Evolutionary conservation across 257 asterid genomes (phyloP).

Genomic region (Galeopsis tetrahit): DNA sequence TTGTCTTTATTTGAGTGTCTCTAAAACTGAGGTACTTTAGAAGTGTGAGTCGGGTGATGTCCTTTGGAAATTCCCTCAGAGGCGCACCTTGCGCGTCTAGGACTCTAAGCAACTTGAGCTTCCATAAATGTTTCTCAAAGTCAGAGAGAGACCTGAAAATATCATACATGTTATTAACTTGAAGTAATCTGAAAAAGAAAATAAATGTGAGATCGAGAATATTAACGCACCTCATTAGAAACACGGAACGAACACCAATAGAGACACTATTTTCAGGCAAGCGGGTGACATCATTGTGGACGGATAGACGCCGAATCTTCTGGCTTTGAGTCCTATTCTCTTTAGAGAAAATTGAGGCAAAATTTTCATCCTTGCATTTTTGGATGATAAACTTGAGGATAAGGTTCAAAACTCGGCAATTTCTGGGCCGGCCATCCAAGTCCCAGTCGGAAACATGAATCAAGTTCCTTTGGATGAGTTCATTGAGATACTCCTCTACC

Average conservation of each 20-base stretch:
- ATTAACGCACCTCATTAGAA: slow-evolving; percentile 33
- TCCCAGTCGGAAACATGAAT: slow-evolving; percentile 44
- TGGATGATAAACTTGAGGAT: slow-evolving; percentile 36
- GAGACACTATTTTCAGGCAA: neutral
- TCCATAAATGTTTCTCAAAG: neutral
- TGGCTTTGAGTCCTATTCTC: slow-evolving; percentile 18
- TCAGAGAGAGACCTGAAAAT: neutral
- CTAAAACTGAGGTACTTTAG: too few relatives aligned
- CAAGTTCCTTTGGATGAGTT: slow-evolving; percentile 45
- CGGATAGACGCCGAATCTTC: slow-evolving; percentile 41
- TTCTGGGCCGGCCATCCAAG: slow-evolving; percentile 38
- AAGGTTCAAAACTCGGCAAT: slow-evolving; percentile 33
- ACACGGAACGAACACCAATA: slow-evolving; percentile 38
- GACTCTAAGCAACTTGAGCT: neutral
- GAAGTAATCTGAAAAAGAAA: neutral
- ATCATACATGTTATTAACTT: neutral
- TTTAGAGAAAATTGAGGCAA: slow-evolving; percentile 32
- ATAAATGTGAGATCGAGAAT: neutral
- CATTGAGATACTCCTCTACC: slow-evolving; percentile 41
- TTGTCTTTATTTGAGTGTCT: too few relatives aligned
- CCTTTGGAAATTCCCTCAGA: neutral
- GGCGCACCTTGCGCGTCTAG: neutral
- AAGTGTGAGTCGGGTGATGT: too few relatives aligned
- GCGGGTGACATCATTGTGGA: slow-evolving; percentile 29
- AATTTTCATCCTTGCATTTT: slow-evolving; percentile 41